phyloP scores from a whole-genome alignment of 805 yeast species.

The Candida maris region DNA sequence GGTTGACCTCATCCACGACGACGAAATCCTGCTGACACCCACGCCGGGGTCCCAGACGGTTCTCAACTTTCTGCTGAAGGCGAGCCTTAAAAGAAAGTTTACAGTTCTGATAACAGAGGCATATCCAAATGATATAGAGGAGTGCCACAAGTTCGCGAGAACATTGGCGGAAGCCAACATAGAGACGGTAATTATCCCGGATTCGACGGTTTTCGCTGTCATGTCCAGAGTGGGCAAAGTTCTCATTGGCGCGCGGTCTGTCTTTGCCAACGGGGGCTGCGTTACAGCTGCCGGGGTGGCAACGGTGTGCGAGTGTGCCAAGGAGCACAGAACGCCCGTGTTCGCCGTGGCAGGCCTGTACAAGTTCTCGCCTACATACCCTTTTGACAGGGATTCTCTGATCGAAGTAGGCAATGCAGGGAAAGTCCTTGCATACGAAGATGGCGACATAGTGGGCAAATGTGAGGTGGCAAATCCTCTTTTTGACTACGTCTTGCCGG shows the following conservation, averaged over 20 bases:
- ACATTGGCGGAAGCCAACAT: conserved; percentile 79
- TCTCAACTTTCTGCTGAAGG: conserved; percentile 77
- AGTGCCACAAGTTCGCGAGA: conserved; percentile 76
- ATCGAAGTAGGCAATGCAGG: conserved; percentile 93
- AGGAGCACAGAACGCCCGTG: conserved; percentile 93
- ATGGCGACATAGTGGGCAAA: conserved; percentile 62
- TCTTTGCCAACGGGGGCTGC: conserved; percentile 95
- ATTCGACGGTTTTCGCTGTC: conserved; percentile 86
- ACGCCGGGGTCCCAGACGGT: conserved; percentile 92
- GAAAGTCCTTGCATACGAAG: conserved; percentile 76
- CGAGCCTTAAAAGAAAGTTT: conserved; percentile 85
- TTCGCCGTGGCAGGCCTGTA: conserved; percentile 92
- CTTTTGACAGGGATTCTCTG: conserved; percentile 77
- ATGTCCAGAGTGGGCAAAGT: conserved; percentile 98
- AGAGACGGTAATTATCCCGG: conserved; percentile 89
- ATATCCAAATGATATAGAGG: conserved; percentile 80
- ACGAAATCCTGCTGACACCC: conserved; percentile 82
- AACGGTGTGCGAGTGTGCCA: conserved; percentile 92
- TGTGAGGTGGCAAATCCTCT: conserved; percentile 84
- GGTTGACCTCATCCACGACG: conserved; percentile 90
- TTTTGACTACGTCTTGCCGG: conserved; percentile 90
- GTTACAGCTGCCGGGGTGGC: conserved; percentile 87
- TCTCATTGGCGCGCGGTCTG: conserved; percentile 85
- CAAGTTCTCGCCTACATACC: conserved; percentile 89
- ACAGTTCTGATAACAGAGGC: conserved; percentile 89